A percentile compares a stretch with the other conserved stretches of the same genome.
These are phyloP conservation scores for Jamesozyma hellenica DNA, from an alignment of 805 yeast species.

Conservation along the genomic window DNA sequence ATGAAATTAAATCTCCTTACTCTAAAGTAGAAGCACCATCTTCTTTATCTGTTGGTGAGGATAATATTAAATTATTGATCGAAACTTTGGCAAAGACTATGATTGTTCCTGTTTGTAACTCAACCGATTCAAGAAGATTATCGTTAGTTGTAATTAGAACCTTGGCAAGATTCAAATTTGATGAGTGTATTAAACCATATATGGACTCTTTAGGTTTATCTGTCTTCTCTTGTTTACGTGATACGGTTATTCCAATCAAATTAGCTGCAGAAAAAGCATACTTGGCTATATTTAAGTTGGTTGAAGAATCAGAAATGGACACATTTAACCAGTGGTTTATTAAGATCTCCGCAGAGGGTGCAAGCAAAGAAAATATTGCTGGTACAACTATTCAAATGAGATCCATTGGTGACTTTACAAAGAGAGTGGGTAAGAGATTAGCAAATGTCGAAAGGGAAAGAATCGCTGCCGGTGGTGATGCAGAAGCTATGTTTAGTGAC, in stretches of 20 bases:
- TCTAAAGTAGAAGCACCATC: constrained; percentile 19
- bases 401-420: constrained; percentile 79
- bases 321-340: constrained; percentile 59
- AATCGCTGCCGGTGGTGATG: constrained; percentile 83
- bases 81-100: constrained; percentile 40
- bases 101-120: constrained; percentile 46
- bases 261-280: constrained; percentile 90
- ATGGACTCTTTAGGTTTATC: constrained; percentile 55
- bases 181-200: constrained; percentile 40
- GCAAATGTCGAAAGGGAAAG: constrained; percentile 83
- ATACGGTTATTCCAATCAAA: constrained; percentile 81
- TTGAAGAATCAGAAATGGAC: constrained; percentile 49
- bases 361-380: constrained; percentile 29
- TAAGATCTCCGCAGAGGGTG: constrained; percentile 26
- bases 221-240: constrained; percentile 75
- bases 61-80: constrained; percentile 36
- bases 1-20: constrained; percentile 32
- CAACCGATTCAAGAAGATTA: constrained; percentile 71
- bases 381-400: constrained; percentile 51
- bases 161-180: constrained; percentile 51
- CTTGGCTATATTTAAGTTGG: constrained; percentile 58
- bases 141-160: constrained; percentile 70
- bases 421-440: constrained; percentile 78
- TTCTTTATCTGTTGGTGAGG: constrained; percentile 35
- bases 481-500: constrained; percentile 74